Evolutionary conservation across 2,329 filamentous ascomycete species (phyloP).

Genomic region (Didymella sp.): DNA sequence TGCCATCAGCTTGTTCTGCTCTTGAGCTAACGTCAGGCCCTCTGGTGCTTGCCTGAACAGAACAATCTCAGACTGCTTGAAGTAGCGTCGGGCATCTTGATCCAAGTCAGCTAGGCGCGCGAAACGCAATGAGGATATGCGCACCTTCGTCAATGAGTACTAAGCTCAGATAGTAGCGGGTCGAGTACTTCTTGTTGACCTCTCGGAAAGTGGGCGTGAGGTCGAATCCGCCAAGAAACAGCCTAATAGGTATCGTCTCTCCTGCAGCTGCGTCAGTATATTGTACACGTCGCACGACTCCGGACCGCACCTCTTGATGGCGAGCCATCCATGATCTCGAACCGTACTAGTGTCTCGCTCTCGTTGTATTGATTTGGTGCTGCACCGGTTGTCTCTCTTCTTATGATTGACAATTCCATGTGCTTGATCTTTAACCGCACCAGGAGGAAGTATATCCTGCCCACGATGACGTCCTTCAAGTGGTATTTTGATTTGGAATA

Average conservation of each 20-base stretch:
- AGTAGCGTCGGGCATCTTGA: slow-evolving; percentile 91
- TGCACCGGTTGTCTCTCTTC: slow-evolving; percentile 93
- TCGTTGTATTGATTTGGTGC: slow-evolving; percentile 99
- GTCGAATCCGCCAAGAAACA: slow-evolving; percentile 98
- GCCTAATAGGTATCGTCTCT: slow-evolving; percentile 92
- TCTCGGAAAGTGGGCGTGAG: slow-evolving; percentile 97
- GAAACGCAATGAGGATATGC: not conserved
- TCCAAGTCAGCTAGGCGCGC: slow-evolving; percentile 15
- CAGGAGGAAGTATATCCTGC: slow-evolving; percentile 96
- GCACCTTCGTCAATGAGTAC: slow-evolving; percentile 93
- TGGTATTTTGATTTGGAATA: slow-evolving; percentile 99
- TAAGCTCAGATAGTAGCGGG: slow-evolving; percentile 93
- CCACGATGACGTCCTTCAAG: slow-evolving; percentile 98
- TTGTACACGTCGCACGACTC: not conserved
- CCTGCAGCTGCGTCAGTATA: slow-evolving; percentile 55
- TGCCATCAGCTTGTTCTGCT: slow-evolving; percentile 55
- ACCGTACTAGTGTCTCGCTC: slow-evolving; percentile 95
- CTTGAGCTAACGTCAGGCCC: slow-evolving; percentile 56
- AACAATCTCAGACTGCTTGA: slow-evolving; percentile 99
- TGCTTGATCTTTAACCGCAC: slow-evolving; percentile 99
- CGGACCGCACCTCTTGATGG: slow-evolving; percentile 78
- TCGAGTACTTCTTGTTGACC: slow-evolving; percentile 99
- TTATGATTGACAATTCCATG: slow-evolving; percentile 98
- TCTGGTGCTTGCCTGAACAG: slow-evolving; percentile 80
- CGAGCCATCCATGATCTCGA: slow-evolving; percentile 99